Evolutionary conservation across 306 rosid genomes (phyloP), one percentile per base, ranked within the genome.

Genomic region (Amphicarpaea edgeworthii): DNA sequence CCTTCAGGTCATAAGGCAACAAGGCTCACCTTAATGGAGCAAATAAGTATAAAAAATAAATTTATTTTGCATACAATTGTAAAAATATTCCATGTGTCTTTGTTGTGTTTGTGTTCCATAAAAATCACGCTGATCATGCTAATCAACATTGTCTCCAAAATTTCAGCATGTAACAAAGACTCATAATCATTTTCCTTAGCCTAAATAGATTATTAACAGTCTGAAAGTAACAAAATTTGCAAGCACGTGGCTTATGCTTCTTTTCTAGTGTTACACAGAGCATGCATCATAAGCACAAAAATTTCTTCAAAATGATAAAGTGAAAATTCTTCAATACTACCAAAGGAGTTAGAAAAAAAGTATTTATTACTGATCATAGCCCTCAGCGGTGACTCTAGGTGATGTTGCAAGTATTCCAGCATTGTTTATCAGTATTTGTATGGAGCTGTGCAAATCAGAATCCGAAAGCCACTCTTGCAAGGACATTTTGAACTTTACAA

Each of bases 391-490:
- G 84, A 80, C 68, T 87, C 93, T 85, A 55, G 70, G 82, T 12
- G 97, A 94, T 24, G 92, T 92, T 53, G 97, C 98, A 58, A 94
- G 84, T 79, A 91, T 87, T 77, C 98, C 98, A 67, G 97, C 98
- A 76, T 90, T 88, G 88, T 94, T 94, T 62, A 94, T 84, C 72
- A 94, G 83, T 64, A 94, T 55, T 78, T 92, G 97, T 70, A 91
- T 73, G 0, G 98, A 94, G 89, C 87, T 79, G 87, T 90, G 95
- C 93, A 94, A 79, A 74, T 78, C 67, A 30, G 97, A 87, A 77
- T 86, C 83, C 54, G 76, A 70, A 63, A 94, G 94, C 97, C 98
- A 94, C 79, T 82, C 87, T 79, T 67, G 85, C 77, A 94, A 72
- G 53, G 96, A 90, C 20, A 8, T 68, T 78, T 59, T 84, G 73